Evolutionary conservation across 1,284 basidiomycete species (phyloP), one percentile per base, ranked within the genome.

Genomic region (Microbotryum saponariae): DNA sequence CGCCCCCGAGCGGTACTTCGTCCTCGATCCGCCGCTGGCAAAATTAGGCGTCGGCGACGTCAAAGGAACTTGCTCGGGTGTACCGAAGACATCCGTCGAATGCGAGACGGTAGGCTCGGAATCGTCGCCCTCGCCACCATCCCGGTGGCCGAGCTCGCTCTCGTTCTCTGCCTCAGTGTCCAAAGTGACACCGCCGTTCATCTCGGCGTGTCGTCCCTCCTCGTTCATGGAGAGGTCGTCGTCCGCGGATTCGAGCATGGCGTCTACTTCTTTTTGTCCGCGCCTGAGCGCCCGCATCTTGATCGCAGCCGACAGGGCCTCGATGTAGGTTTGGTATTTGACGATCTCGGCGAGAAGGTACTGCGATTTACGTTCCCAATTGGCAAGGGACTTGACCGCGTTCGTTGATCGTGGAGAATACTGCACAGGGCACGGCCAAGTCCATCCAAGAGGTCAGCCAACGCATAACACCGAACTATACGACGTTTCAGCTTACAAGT

Each of bases 301-400:
- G 82, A 93, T 92, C 27, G 87, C 91, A 20, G 80, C 76, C 72
- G 86, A 83, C 31, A 98, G 79, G 8, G 88, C 88, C 65, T 96
- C 91, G 62, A 92, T 85, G 75, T 98, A 98, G n/a, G 87, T 88
- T 58, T 91, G 85, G 76, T 96, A 98, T 75, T 97, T 97, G 74
- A 91, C 88, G 54, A 91, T 89, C 77, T 98, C 94, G 18, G 86
- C 84, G 59, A 93, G 79, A 50, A 97, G 78, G 74, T 90, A 89
- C 72, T 89, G 85, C 9, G 87, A 89, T 74, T 89, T 92, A 71
- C 85, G 86, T 74, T 91, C 88, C 91, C 93, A 98, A 74, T 98
- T 98, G 58, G 82, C 82, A 67, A 84, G 79, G 0, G 94, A 87
- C 75, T 87, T 96, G 65, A 78, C 73, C 2, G 83, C 81, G 70